Evolutionary conservation across 495 filamentous ascomycete genomes (phyloP).

Genomic region (Aspergillus asperescens): DNA sequence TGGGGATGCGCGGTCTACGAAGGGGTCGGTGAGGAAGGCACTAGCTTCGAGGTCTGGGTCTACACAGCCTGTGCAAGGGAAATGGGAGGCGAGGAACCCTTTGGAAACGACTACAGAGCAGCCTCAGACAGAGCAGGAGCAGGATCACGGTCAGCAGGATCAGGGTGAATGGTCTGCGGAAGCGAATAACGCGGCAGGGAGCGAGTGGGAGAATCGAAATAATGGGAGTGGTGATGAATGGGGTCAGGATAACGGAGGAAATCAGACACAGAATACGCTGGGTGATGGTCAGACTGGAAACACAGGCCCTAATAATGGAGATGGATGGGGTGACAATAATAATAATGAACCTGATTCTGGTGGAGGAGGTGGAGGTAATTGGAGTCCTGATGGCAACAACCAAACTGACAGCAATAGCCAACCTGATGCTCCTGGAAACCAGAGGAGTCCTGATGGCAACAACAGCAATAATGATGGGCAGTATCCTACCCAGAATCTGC

Average conservation of each 20-base stretch:
- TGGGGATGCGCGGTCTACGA: not conserved
- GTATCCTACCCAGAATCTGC: not conserved
- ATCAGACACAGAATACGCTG: not conserved
- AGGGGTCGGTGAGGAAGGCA: not conserved
- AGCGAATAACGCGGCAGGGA: no score
- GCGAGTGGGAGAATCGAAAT: no score
- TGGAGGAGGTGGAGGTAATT: not conserved
- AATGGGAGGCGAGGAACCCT: not conserved
- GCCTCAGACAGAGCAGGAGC: no score
- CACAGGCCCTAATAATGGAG: not conserved
- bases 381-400: not conserved
- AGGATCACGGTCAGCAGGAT: not conserved
- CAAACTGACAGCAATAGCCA: not conserved
- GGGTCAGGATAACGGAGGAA: not conserved
- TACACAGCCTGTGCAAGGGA: not conserved
- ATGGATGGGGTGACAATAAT: not conserved
- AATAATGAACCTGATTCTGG: not conserved
- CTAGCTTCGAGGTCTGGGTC: not conserved
- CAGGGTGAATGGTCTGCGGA: not conserved
- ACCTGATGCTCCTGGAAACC: not conserved
- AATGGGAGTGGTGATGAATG: not conserved
- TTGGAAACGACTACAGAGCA: not conserved
- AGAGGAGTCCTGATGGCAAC: not conserved
- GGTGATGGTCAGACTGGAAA: not conserved
- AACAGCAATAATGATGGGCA: not conserved